Evolutionary conservation across 306 rosid species (phyloP).

Genomic region (Luffa aegyptiaca): DNA sequence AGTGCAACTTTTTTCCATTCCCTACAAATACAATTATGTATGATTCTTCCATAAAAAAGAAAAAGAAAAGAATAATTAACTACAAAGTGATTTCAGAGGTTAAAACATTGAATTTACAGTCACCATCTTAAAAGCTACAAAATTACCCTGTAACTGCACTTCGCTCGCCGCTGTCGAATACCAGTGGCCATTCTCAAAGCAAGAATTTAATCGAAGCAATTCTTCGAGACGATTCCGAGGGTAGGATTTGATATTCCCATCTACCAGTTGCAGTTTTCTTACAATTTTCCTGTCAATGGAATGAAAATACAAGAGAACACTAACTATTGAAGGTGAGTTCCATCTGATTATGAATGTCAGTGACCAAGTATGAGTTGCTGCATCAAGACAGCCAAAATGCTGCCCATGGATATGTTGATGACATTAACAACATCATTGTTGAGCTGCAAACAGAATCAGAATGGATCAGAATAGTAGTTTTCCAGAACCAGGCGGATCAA

Average conservation of each 20-base stretch:
- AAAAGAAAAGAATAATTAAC: background rate
- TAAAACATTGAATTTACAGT: background rate
- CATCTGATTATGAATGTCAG: conserved; percentile 20
- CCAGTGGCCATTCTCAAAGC: background rate
- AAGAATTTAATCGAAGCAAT: background rate
- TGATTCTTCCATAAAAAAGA: background rate
- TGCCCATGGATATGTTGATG: conserved; percentile 85
- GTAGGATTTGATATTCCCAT: background rate
- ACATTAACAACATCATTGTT: conserved; percentile 79
- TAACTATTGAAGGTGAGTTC: conserved; percentile 1
- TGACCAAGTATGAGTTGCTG: conserved; percentile 53
- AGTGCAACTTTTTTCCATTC: background rate
- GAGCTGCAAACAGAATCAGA: conserved; percentile 50
- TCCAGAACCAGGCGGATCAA: background rate
- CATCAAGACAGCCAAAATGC: conserved; percentile 74
- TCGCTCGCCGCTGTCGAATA: background rate
- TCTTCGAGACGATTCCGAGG: background rate
- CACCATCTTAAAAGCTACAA: background rate
- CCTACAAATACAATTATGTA: background rate
- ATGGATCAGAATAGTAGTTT: background rate
- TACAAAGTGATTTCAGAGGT: background rate
- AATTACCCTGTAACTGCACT: background rate
- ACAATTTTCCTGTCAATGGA: background rate
- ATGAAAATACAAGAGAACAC: background rate
- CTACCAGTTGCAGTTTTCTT: background rate